Base-by-base conservation (phyloP, 2,329 filamentous ascomycete species). In the Beauveria asiatica region DNA sequence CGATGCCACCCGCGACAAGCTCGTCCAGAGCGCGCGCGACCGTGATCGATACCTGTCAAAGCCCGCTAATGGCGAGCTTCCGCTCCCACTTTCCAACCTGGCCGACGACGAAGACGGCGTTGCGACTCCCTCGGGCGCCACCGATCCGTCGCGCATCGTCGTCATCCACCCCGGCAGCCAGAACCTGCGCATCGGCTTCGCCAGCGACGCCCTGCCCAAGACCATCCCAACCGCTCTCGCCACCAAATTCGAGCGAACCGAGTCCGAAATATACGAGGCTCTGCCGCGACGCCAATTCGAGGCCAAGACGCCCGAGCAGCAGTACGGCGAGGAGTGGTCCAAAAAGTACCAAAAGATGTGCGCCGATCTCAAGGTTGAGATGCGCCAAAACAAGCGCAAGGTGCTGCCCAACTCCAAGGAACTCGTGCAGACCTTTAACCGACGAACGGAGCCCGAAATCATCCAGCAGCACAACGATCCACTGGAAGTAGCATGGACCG, bases 331-430 rank as follows among this genome's bases (percentile, higher is more conserved):
- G 68, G 92, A 97, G 70, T 86, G 80, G 82, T 76, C 80, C 49
- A 86, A 85, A 71, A 86, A 83, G 69, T 97, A 92, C 74, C 84
- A 84, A 60, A 88, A 87, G 69, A 89, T 94, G 87, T 90, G 85
- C 62, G 85, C 86, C 58, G 92, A 97, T 49, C 83, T 99, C 63
- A 96, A 96, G 75, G 77, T 87, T 2, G 89, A 91, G 56, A 96
- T 97, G 90, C 87, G 93, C 63, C 84, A 86, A 66, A 96, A 96
- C 75, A 97, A 97, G 80, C 87, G 91, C 70, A 89, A 96, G 71
- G 92, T 97, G 17, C 76, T 97, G 54, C 94, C 94, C n/a, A 97
- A 97, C 71, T 97, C 92, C 0, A 96, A 96, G 73, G 94, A 99
- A 70, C 80, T 97, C 61, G 93, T 97, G 1, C 85, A 92, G 65